Percentiles rank a stretch among this genome's conserved stretches.
phyloP scores from a whole-genome alignment of 805 yeast species.

The Kodamaea hsintzibuensis region DNA sequence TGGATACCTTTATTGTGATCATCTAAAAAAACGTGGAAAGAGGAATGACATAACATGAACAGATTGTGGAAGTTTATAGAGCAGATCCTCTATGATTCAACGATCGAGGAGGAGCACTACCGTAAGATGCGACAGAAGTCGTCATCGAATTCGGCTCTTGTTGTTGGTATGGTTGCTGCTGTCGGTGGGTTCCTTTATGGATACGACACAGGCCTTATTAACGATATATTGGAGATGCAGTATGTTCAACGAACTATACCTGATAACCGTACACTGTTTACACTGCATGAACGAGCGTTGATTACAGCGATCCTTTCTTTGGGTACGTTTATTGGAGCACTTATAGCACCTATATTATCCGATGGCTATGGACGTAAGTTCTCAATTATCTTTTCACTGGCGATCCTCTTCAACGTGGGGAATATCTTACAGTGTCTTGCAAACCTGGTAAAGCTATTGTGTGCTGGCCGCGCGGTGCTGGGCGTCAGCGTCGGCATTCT shows the following conservation, averaged over 20 bases:
- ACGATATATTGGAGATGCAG: conserved; percentile 74
- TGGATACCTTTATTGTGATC: no score
- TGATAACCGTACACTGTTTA: conserved; percentile 45
- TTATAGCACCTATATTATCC: conserved; percentile 51
- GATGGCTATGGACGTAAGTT: conserved; percentile 73
- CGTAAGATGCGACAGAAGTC: conserved; percentile 43
- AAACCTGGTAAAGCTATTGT: conserved; percentile 49
- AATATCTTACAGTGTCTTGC: conserved; percentile 68
- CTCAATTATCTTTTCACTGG: conserved; percentile 61
- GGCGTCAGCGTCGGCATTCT: conserved; percentile 81
- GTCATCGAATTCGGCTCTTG: conserved; percentile 63
- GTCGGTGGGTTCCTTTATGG: conserved; percentile 91
- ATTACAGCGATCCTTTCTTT: conserved; percentile 77
- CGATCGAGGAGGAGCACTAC: conserved; percentile 38
- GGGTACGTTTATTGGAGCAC: conserved; percentile 77
- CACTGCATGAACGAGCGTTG: conserved; percentile 64
- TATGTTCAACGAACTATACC: conserved; percentile 63
- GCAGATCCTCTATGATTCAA: conserved; percentile 34
- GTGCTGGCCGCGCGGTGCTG: conserved; percentile 71
- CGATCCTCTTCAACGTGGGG: conserved; percentile 69
- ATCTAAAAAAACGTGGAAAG: neutral
- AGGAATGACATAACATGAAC: conserved; percentile 4
- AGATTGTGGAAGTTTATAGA: conserved; percentile 17
- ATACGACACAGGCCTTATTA: conserved; percentile 85
- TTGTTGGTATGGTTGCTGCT: conserved; percentile 80